These are phyloP conservation scores for Ascochyta clinopodiicola DNA, from an alignment of 2,329 filamentous ascomycete species.

Conservation along the genomic window DNA sequence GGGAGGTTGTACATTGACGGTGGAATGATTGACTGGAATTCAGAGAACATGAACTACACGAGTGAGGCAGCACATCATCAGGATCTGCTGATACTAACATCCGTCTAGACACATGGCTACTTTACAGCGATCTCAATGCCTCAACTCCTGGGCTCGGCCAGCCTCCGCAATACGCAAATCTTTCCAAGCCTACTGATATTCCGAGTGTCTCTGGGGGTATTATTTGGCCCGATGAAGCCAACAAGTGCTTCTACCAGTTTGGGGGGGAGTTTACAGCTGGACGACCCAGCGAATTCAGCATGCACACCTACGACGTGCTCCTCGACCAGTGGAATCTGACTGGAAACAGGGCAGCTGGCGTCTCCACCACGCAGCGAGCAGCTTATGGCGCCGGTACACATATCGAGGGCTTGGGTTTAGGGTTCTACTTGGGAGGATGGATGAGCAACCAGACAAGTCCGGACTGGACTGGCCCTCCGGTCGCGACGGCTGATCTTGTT, in stretches of 20 bases:
- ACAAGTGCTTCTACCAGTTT: constrained; percentile 69
- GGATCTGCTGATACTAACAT: not conserved
- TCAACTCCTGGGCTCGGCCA: constrained; percentile 47
- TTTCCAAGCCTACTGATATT: constrained; percentile 65
- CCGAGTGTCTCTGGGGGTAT: constrained; percentile 58
- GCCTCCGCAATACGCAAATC: constrained; percentile 63
- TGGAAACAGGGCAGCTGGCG: constrained; percentile 43
- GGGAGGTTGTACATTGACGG: constrained; percentile 68
- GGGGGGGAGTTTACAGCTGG: constrained; percentile 61
- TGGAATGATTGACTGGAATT: constrained; percentile 63
- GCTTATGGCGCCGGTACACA: constrained; percentile 65
- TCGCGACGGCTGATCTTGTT: constrained; percentile 61
- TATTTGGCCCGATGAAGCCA: constrained; percentile 67
- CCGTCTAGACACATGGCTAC: constrained; percentile 58
- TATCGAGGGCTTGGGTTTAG: constrained; percentile 61
- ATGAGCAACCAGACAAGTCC: constrained; percentile 61
- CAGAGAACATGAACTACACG: constrained; percentile 55
- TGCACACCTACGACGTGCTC: constrained; percentile 66
- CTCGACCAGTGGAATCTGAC: constrained; percentile 63
- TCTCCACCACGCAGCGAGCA: constrained; percentile 52
- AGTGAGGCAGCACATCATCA: constrained; percentile 48
- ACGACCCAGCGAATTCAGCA: constrained; percentile 55
- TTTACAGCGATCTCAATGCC: constrained; percentile 64
- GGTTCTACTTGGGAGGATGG: constrained; percentile 70
- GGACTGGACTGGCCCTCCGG: constrained; percentile 57